Evolutionary conservation across 2,329 filamentous ascomycete genomes (phyloP).

Genomic region (Torrubiella hemipterigena): DNA sequence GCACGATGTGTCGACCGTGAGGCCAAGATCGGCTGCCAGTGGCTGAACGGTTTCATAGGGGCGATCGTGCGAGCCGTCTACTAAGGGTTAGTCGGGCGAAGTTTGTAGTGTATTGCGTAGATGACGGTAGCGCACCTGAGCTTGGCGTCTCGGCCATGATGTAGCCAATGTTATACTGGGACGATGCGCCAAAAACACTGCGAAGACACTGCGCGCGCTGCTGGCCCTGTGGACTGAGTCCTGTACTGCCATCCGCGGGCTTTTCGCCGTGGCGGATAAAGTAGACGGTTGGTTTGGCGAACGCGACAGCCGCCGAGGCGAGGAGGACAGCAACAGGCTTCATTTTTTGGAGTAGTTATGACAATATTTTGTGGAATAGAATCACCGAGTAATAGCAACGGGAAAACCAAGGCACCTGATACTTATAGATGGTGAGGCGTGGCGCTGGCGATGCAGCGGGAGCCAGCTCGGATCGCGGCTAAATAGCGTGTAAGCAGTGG

Average conservation of each 20-base stretch:
- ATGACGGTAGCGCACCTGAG: conserved; percentile 25
- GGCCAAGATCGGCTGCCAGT: conserved; percentile 40
- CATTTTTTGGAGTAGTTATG: no score
- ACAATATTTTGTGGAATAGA: no score
- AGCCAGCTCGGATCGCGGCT: no score
- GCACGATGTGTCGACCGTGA: conserved; percentile 43
- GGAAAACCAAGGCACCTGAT: no score
- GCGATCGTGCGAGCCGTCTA: conserved; percentile 37
- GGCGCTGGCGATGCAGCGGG: no score
- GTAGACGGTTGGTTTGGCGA: conserved; percentile 37
- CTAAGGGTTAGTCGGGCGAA: no score
- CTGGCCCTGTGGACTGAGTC: conserved; percentile 36
- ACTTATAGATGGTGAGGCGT: no score
- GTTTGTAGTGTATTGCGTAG: no score
- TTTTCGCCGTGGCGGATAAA: conserved; percentile 56
- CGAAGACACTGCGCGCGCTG: conserved; percentile 48
- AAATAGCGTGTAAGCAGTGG: no score
- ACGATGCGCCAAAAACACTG: conserved; percentile 38
- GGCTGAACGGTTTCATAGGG: conserved; percentile 46
- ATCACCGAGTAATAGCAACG: no score
- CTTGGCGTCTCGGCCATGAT: conserved; percentile 47
- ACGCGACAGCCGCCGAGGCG: conserved; percentile 10
- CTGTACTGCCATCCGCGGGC: conserved; percentile 34
- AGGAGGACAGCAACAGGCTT: conserved; percentile 9
- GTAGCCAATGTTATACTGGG: conserved; percentile 41